Conservation (phyloP, 345 rosid species). For the Brassica nigra region DNA sequence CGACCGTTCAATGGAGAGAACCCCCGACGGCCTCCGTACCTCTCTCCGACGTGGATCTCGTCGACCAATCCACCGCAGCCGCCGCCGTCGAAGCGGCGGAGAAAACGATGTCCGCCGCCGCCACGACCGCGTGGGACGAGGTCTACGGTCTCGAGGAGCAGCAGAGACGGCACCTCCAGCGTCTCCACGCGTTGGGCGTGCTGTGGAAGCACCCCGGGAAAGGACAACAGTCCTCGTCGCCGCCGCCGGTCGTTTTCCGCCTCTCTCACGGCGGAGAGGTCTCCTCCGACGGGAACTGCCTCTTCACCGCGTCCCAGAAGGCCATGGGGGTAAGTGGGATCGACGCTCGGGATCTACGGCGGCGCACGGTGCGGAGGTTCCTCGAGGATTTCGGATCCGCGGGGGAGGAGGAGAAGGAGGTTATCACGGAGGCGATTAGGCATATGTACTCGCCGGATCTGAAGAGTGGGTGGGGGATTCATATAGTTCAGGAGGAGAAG, state of each 20-base stretch:
- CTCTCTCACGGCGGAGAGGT: conserved; percentile 95
- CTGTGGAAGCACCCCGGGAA: conserved; percentile 80
- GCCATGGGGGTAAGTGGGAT: conserved; percentile 77
- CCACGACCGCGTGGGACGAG: conserved; percentile 65
- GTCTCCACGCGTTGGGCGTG: conserved; percentile 78
- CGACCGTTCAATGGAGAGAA: conserved; percentile 62
- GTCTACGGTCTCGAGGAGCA: conserved; percentile 89
- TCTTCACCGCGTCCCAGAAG: conserved; percentile 84
- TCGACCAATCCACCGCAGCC: conserved; percentile 48
- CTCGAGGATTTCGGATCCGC: conserved; percentile 71
- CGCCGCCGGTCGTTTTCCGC: conserved; percentile 69
- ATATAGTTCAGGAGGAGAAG: conserved; percentile 90
- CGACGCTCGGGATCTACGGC: conserved; percentile 73
- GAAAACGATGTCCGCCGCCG: conserved; percentile 30
- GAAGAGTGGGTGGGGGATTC: conserved; percentile 97
- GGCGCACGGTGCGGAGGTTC: conserved; percentile 76
- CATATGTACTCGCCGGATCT: conserved; percentile 99
- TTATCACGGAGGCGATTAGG: conserved; percentile 58
- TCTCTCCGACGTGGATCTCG: conserved; percentile 55
- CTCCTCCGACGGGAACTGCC: conserved; percentile 92
- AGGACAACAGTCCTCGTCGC: conserved; percentile 41
- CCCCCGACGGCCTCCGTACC: conserved; percentile 46
- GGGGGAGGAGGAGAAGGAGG: conserved; percentile 47
- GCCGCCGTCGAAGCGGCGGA: conserved; percentile 62
- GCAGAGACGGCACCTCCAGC: conserved; percentile 71